phyloP scores from a whole-genome alignment of 2,329 filamentous ascomycete genomes.

The Blastomyces gilchristii region DNA sequence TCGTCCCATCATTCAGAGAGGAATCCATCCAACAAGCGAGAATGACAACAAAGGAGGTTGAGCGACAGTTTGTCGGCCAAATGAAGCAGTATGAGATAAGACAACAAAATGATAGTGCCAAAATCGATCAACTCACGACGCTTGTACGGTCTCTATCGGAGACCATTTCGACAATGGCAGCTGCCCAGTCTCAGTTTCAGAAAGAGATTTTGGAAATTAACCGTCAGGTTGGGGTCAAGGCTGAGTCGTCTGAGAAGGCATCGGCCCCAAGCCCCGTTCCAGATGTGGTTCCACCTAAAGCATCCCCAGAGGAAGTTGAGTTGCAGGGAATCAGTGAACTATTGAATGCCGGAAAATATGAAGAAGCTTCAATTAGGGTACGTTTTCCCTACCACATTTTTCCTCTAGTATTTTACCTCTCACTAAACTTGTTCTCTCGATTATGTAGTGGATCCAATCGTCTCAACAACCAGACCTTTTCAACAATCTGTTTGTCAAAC shows the following conservation, averaged over 20 bases:
- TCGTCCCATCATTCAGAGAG: conserved; percentile 57
- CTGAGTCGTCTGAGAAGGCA: conserved; percentile 12
- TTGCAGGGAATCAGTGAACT: conserved; percentile 33
- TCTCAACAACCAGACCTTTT: conserved; percentile 50
- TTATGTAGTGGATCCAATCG: conserved; percentile 51
- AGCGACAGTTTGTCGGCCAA: conserved; percentile 48
- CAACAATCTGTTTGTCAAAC: conserved; percentile 49
- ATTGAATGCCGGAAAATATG: conserved; percentile 32
- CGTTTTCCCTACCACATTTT: conserved; percentile 12
- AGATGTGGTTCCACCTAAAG: conserved; percentile 14
- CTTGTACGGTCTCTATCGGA: conserved; percentile 48
- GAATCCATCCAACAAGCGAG: conserved; percentile 57
- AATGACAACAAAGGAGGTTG: conserved; percentile 57
- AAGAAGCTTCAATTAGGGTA: conserved; percentile 39
- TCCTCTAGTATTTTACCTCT: not conserved
- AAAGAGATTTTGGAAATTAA: conserved; percentile 31
- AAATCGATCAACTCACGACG: conserved; percentile 50
- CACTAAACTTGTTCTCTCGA: conserved; percentile 16
- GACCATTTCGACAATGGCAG: conserved; percentile 36
- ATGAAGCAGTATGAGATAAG: conserved; percentile 43
- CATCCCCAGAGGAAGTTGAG: conserved; percentile 31
- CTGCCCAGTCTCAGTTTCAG: conserved; percentile 34
- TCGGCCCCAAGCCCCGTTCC: conserved; percentile 16
- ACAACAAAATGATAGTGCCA: conserved; percentile 45
- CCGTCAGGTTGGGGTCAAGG: conserved; percentile 21